These are phyloP conservation scores for Nephromyces sp. DNA, from an alignment of 169 alveolate genomes.

Conservation along the genomic window DNA sequence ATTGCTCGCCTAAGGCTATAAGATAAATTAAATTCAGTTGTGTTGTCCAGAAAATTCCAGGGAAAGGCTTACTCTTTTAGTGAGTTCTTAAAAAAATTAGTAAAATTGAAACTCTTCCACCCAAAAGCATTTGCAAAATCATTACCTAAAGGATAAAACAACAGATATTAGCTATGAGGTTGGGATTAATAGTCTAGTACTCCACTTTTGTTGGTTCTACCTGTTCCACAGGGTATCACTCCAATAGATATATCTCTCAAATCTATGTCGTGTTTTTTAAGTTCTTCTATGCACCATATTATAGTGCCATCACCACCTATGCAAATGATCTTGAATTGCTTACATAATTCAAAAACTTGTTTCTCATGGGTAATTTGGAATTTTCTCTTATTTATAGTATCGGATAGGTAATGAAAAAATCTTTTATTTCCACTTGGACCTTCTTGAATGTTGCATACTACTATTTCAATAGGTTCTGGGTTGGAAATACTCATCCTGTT, in stretches of 20 bases:
- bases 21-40: neutral
- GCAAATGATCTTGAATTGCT: constrained; percentile 48
- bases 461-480: neutral
- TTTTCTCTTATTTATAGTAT: neutral
- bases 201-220: constrained; percentile 20
- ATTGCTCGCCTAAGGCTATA: constrained; percentile 37
- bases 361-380: neutral
- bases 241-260: constrained; percentile 59
- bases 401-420: constrained; percentile 22
- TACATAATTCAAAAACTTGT: neutral
- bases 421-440: constrained; percentile 46
- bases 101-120: constrained; percentile 64
- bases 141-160: constrained; percentile 47
- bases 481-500: constrained; percentile 20
- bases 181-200: no score
- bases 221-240: constrained; percentile 89
- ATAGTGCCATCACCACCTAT: constrained; percentile 95
- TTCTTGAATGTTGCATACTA: constrained; percentile 41
- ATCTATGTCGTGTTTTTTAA: constrained; percentile 59
- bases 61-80: constrained; percentile 42
- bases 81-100: constrained; percentile 56
- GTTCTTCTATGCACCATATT: constrained; percentile 77
- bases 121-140: constrained; percentile 83
- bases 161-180: no score
- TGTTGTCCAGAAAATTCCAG: no score